A percentile compares a stretch with the other conserved stretches of the same genome.
These are phyloP conservation scores for Emergomyces orientalis DNA, from an alignment of 2,329 filamentous ascomycete genomes.

Conservation along the genomic window DNA sequence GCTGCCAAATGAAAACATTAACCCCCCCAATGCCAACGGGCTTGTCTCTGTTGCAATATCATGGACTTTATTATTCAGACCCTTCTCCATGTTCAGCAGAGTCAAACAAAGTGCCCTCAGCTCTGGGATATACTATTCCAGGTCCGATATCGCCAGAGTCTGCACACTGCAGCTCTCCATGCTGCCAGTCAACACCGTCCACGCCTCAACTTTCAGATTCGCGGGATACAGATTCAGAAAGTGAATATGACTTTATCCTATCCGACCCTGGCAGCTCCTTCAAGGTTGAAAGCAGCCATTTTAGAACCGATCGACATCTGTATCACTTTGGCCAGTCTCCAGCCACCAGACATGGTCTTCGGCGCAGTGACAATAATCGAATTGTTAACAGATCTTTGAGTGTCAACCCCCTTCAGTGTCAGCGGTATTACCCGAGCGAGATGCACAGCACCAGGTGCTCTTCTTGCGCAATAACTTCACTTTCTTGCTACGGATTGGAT, in stretches of 20 bases:
- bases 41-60: background rate
- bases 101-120: background rate
- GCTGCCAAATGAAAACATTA: background rate
- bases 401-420: background rate
- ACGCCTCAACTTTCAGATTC: background rate
- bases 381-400: background rate
- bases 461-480: background rate
- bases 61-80: background rate
- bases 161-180: background rate
- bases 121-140: background rate
- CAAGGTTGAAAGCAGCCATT: background rate
- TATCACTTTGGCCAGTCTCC: background rate
- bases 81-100: background rate
- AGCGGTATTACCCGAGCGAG: background rate
- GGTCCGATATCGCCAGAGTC: background rate
- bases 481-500: background rate
- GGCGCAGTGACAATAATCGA: background rate
- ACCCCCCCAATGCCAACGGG: background rate
- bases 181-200: background rate
- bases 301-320: background rate
- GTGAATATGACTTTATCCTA: background rate
- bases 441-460: background rate
- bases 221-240: constrained; percentile 1
- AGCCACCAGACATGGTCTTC: too few species aligned
- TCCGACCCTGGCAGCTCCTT: background rate